Base-by-base conservation (phyloP, 176 grass and related monocot species). In the Triticum timopheevii region DNA sequence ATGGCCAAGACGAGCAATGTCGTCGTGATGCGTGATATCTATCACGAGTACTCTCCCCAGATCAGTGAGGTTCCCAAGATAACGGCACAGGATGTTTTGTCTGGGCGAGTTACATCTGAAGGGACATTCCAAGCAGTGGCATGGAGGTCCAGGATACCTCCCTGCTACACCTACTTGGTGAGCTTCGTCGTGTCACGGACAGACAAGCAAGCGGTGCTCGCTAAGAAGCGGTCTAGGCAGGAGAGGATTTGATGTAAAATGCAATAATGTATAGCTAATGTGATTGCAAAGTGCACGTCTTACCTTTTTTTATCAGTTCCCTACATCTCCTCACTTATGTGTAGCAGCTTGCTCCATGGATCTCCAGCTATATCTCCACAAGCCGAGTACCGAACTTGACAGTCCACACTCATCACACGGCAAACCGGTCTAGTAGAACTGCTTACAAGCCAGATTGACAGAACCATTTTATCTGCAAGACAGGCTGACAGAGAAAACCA, bases 131-230 rank as follows among this genome's bases (percentile, higher is more conserved):
- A 44, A 9, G 54, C 13, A 8, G 8, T 88, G 9, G 36, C 3
- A 38, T 83, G 73, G 65, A 84, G 65, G 5, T 83, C 80, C 27
- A 68, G 73, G 19, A 61, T 88, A 78, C 86, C 86, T 70, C 80
- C 86, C 0, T 83, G n/a, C 73, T 59, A 88, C 87, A 79, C 73
- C 24, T 88, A 83, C 25, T 3, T 88, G 24, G 24, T 4, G 20
- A 78, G 13, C 9, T 73, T 73, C 59, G 50, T 49, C 6, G 23
- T 11, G 38, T 68, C 44, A 11, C 80, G 24, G 11, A 35, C 17
- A 15, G 31, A 13, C 0, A 1, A 17, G 81, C 47, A 56, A 1
- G 4, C 31, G 4, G 30, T 24, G 17, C 6, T 40, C 1, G 23
- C 19, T 36, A 83, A 61, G 72, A 88, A 88, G 34, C 72, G 80